These are phyloP conservation scores for Ophiocordyceps camponoti-floridani DNA, from an alignment of 2,329 filamentous ascomycete species.

Conservation along the genomic window DNA sequence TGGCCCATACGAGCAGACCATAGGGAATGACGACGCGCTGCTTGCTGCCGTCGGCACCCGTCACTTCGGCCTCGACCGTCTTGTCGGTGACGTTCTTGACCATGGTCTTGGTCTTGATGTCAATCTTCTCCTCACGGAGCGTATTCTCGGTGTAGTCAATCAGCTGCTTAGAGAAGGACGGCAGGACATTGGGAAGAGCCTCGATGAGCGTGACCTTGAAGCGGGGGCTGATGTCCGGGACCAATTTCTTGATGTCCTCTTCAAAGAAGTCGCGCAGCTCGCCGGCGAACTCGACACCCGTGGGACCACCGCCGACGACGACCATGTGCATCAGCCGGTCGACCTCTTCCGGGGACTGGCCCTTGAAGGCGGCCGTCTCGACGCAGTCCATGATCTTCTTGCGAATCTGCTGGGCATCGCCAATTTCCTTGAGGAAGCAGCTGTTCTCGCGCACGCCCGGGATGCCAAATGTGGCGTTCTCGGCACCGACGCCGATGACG, in stretches of 20 bases:
- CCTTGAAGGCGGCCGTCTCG: conserved; percentile 97
- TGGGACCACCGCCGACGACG: conserved; percentile 81
- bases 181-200: conserved; percentile 87
- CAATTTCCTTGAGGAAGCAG: conserved; percentile 97
- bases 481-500: conserved; percentile 88
- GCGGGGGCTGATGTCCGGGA: conserved; percentile 84
- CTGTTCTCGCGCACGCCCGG: conserved; percentile 88
- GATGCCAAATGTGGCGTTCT: conserved; percentile 97
- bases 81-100: conserved; percentile 94
- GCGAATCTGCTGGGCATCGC: conserved; percentile 86
- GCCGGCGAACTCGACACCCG: conserved; percentile 94
- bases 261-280: conserved; percentile 99
- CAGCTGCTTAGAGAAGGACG: conserved; percentile 96
- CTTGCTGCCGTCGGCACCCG: conserved; percentile 71
- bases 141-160: conserved; percentile 99
- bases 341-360: conserved; percentile 72
- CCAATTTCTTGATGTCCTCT: conserved; percentile 93
- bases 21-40: conserved; percentile 69
- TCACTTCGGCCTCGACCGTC: conserved; percentile 77
- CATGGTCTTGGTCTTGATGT: conserved; percentile 96
- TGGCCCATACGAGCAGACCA: conserved; percentile 94
- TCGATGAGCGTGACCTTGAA: conserved; percentile 97
- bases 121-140: conserved; percentile 96
- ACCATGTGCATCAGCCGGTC: conserved; percentile 97
- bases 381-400: conserved; percentile 99